Evolutionary conservation across 169 alveolate genomes (phyloP).

Genomic region (Neospora caninum): DNA sequence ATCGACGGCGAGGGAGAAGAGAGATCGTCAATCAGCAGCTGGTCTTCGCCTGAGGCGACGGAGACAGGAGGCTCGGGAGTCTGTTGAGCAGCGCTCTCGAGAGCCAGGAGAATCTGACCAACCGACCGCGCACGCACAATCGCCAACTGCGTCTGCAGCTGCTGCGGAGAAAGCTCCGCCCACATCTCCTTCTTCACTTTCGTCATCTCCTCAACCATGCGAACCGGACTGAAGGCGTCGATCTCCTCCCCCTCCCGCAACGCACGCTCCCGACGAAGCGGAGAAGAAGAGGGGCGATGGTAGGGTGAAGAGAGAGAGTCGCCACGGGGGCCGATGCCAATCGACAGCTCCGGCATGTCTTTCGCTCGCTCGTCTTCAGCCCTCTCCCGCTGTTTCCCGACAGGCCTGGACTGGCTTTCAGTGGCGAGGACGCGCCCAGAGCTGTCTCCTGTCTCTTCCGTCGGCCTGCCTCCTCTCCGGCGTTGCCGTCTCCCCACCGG

Average conservation of each 20-base stretch:
- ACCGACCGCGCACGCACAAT: conserved; percentile 44
- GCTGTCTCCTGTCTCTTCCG: not conserved
- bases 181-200: conserved; percentile 43
- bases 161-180: conserved; percentile 60
- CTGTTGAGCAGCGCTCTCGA: conserved; percentile 42
- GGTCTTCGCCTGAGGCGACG: not conserved
- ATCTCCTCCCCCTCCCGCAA: conserved; percentile 6
- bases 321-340: not conserved
- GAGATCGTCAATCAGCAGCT: not conserved
- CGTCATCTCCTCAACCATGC: conserved; percentile 31
- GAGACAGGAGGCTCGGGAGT: conserved; percentile 1
- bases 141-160: conserved; percentile 56
- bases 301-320: not conserved
- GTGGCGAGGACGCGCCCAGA: too few species aligned
- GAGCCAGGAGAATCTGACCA: conserved; percentile 34
- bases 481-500: not conserved
- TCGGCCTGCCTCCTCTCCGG: not conserved
- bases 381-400: too few species aligned
- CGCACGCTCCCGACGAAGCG: not conserved
- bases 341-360: too few species aligned
- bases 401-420: too few species aligned
- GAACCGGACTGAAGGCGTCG: conserved; percentile 49
- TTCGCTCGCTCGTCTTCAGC: too few species aligned
- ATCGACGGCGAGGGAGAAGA: not conserved
- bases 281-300: not conserved